A percentile compares a stretch with the other conserved stretches of the same genome.
Evolutionary conservation across 2,329 filamentous ascomycete genomes (phyloP).

Genomic region (Alternaria gansuensis): DNA sequence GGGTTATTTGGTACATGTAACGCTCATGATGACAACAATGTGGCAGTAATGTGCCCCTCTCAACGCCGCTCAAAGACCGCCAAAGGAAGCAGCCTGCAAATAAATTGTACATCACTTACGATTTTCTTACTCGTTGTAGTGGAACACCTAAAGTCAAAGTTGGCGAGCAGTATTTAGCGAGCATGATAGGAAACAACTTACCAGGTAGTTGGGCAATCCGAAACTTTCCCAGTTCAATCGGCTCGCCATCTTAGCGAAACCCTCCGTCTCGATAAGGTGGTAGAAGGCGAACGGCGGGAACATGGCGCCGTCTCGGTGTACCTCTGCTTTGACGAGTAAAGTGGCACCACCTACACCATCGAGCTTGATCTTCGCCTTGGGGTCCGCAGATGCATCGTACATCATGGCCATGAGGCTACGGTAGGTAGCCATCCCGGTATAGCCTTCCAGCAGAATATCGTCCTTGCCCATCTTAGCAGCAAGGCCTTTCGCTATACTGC

Average conservation of each 20-base stretch:
- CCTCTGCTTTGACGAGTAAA: constrained; percentile 92
- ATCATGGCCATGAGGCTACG: constrained; percentile 90
- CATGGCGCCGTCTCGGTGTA: constrained; percentile 97
- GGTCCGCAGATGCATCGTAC: constrained; percentile 62
- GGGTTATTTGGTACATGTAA: constrained; percentile 23
- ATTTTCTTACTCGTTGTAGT: constrained; percentile 79
- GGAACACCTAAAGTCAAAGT: constrained; percentile 71
- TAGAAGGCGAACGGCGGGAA: constrained; percentile 97
- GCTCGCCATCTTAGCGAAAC: constrained; percentile 96
- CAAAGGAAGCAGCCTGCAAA: constrained; percentile 18
- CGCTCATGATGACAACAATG: constrained; percentile 17
- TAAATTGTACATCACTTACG: constrained; percentile 3
- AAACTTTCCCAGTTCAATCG: constrained; percentile 84
- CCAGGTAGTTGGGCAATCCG: constrained; percentile 97
- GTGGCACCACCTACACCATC: constrained; percentile 96
- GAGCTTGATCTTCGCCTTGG: constrained; percentile 72
- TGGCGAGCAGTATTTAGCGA: not conserved
- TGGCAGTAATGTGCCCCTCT: constrained; percentile 16
- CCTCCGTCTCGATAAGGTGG: constrained; percentile 96
- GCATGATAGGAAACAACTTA: constrained; percentile 56
- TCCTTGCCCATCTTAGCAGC: constrained; percentile 84
- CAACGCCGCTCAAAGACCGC: constrained; percentile 48
- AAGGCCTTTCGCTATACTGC: constrained; percentile 77
- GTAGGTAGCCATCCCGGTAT: constrained; percentile 91
- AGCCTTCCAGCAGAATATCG: constrained; percentile 93